Percentiles rank a stretch among this genome's conserved stretches.
Conservation (phyloP, 2,329 filamentous ascomycete genomes). For the Sporothrix euskadiensis region DNA sequence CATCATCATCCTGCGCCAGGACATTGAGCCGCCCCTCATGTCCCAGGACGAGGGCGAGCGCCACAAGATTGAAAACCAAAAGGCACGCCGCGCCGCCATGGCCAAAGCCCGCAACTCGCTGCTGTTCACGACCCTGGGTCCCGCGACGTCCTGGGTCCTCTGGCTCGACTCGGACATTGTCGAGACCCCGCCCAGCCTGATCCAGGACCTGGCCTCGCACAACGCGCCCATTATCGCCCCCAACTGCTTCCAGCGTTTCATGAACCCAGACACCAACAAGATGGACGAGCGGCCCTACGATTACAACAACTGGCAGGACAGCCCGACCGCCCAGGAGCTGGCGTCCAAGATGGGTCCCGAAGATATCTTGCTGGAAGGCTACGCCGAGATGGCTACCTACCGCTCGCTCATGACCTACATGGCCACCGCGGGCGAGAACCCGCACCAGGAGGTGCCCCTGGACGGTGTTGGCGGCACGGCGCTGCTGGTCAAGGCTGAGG, state of each 20-base stretch:
- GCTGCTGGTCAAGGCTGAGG: constrained; percentile 90
- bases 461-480: constrained; percentile 95
- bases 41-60: constrained; percentile 86
- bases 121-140: constrained; percentile 90
- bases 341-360: constrained; percentile 81
- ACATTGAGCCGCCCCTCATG: constrained; percentile 78
- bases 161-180: constrained; percentile 94
- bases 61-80: constrained; percentile 90
- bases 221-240: constrained; percentile 90
- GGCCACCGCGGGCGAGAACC: constrained; percentile 58
- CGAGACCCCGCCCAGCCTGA: constrained; percentile 79
- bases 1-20: constrained; percentile 91
- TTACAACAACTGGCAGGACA: constrained; percentile 97
- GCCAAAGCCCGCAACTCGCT: constrained; percentile 89
- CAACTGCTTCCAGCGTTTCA: constrained; percentile 91
- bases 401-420: constrained; percentile 88
- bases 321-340: constrained; percentile 72
- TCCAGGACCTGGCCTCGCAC: constrained; percentile 86
- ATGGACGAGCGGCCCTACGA: constrained; percentile 84
- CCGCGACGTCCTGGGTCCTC: constrained; percentile 89
- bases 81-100: constrained; percentile 83
- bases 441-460: constrained; percentile 66
- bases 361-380: constrained; percentile 91
- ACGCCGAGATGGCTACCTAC: constrained; percentile 89
- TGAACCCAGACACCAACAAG: constrained; percentile 66